Percentiles rank a stretch among this genome's conserved stretches.
Conservation (phyloP, 257 asterid species). For the Solanum rostratum region DNA sequence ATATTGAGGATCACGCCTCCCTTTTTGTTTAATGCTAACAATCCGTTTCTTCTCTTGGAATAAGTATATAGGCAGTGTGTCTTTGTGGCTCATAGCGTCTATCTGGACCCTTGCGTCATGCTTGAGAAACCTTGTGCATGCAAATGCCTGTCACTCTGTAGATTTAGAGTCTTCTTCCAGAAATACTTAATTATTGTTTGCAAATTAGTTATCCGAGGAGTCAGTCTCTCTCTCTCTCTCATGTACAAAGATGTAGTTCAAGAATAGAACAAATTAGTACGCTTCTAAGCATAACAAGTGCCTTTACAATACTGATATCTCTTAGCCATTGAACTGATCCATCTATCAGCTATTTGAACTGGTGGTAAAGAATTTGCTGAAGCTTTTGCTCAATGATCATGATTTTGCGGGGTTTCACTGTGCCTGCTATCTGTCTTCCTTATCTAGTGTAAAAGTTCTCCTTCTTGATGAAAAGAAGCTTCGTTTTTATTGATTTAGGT, state of each 20-base stretch:
- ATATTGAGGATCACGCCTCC: background rate
- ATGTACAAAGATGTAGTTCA: background rate
- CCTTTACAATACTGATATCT: background rate
- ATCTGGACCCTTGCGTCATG: background rate
- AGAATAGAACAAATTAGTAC: background rate
- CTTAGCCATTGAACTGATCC: background rate
- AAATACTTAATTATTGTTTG: background rate
- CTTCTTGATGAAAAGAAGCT: background rate
- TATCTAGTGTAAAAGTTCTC: background rate
- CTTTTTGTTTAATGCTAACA: background rate
- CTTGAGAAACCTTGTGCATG: background rate
- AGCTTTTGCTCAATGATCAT: background rate
- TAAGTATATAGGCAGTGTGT: background rate
- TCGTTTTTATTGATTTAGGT: slow-evolving; percentile 24
- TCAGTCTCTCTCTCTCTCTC: background rate
- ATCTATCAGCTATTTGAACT: background rate
- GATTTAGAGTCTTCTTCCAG: background rate
- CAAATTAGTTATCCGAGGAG: background rate
- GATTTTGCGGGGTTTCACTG: background rate
- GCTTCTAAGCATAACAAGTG: background rate
- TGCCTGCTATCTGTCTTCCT: background rate
- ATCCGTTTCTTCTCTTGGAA: background rate
- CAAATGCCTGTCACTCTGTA: background rate
- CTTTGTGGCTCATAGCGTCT: background rate
- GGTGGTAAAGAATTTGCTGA: background rate